Percentiles rank a stretch among this genome's conserved stretches.
phyloP scores from a whole-genome alignment of 805 yeast genomes.

The Wickerhamiella slavikovae region DNA sequence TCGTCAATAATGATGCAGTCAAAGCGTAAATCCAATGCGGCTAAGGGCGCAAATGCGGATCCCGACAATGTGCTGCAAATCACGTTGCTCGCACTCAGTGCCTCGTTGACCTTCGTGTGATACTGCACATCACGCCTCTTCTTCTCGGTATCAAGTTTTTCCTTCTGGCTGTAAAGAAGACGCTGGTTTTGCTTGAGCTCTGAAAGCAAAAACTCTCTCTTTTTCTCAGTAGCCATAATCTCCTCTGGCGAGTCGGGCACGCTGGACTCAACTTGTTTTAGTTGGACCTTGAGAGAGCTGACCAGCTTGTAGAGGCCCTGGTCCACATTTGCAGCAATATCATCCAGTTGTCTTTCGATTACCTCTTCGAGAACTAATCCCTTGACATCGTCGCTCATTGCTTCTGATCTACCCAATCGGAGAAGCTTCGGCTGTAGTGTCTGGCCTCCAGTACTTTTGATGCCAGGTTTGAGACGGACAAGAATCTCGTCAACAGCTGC shows the following conservation, averaged over 20 bases:
- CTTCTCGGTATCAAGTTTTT: conserved; percentile 40
- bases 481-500: conserved; percentile 97
- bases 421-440: conserved; percentile 45
- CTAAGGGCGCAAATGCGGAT: conserved; percentile 73
- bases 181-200: conserved; percentile 50
- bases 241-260: conserved; percentile 7
- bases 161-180: conserved; percentile 61
- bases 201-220: conserved; percentile 35
- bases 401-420: conserved; percentile 79
- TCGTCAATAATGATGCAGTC: conserved; percentile 90
- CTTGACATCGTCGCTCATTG: conserved; percentile 59
- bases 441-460: conserved; percentile 24
- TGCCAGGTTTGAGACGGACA: conserved; percentile 57
- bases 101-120: conserved; percentile 50
- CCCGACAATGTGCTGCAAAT: conserved; percentile 89
- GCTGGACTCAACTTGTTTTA: background rate
- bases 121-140: conserved; percentile 64
- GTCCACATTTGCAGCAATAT: conserved; percentile 13
- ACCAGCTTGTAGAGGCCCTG: conserved; percentile 6
- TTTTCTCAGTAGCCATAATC: conserved; percentile 17
- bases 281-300: conserved; percentile 4
- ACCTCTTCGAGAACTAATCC: conserved; percentile 72
- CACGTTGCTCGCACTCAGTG: conserved; percentile 56
- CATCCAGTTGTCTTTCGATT: conserved; percentile 28
- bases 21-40: conserved; percentile 53